A percentile compares a stretch with the other conserved stretches of the same genome.
Evolutionary conservation across 441 rosid genomes (phyloP).

Genomic region (Breynia disticha): DNA sequence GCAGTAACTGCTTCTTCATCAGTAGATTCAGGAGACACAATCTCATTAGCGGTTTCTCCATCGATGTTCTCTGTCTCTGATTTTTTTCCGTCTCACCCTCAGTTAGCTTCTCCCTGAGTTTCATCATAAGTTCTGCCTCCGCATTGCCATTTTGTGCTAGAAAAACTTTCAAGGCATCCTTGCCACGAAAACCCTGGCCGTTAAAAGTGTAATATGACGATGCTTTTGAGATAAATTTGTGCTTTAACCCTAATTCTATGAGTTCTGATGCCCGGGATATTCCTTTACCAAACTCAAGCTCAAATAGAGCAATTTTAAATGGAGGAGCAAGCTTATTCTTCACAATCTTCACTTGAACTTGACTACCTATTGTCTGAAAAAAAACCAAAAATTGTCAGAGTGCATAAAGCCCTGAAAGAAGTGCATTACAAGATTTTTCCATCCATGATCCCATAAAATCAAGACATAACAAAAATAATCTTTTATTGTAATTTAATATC

Average conservation of each 20-base stretch:
- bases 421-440: too few relatives aligned
- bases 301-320: constrained; percentile 70
- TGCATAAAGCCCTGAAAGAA: too few relatives aligned
- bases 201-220: constrained; percentile 39
- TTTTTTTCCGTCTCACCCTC: constrained; percentile 20
- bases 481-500: too few relatives aligned
- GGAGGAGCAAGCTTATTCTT: constrained; percentile 98
- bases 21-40: constrained; percentile 39
- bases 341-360: constrained; percentile 71
- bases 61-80: constrained; percentile 19
- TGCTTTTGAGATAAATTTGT: constrained; percentile 46
- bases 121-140: constrained; percentile 51
- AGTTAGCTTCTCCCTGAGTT: constrained; percentile 52
- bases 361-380: constrained; percentile 67
- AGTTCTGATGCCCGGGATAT: constrained; percentile 65
- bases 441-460: too few relatives aligned
- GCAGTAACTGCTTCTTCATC: constrained; percentile 68
- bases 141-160: constrained; percentile 31
- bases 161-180: constrained; percentile 52
- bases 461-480: too few relatives aligned
- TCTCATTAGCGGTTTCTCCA: constrained; percentile 28
- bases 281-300: constrained; percentile 92
- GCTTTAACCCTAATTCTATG: constrained; percentile 57
- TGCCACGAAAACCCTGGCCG: constrained; percentile 51
- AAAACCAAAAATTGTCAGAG: neutral